Conservation (phyloP, 1,284 basidiomycete genomes). For the Cutaneotrichosporon cutaneum region DNA sequence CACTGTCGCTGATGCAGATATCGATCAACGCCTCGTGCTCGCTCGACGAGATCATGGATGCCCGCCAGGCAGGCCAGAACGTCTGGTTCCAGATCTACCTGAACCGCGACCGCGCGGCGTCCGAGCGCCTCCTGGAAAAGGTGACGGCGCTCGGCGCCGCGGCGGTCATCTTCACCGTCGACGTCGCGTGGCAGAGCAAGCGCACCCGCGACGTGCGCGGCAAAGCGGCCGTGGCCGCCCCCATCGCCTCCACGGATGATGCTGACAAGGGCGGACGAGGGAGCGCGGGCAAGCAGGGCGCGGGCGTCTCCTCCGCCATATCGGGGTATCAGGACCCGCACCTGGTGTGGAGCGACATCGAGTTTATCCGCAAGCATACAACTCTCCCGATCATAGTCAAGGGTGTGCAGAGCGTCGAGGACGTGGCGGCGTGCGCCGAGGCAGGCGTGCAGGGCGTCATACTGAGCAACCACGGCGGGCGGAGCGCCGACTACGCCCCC, state of each 20-base stretch:
- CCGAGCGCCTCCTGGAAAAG: conserved; percentile 62
- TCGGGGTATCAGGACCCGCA: conserved; percentile 57
- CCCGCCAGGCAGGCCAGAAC: conserved; percentile 60
- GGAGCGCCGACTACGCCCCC: conserved; percentile 52
- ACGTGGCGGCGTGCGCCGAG: conserved; percentile 56
- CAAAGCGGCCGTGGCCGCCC: conserved; percentile 35
- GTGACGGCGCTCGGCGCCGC: conserved; percentile 54
- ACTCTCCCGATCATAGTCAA: conserved; percentile 56
- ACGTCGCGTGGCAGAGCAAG: conserved; percentile 82
- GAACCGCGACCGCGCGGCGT: conserved; percentile 66
- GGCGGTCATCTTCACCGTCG: conserved; percentile 89
- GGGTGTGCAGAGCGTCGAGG: conserved; percentile 58
- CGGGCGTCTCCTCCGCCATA: conserved; percentile 54
- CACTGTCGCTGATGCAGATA: conserved; percentile 48
- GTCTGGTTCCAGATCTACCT: conserved; percentile 86
- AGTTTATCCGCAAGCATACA: conserved; percentile 52
- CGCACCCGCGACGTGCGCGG: conserved; percentile 70
- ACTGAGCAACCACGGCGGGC: conserved; percentile 29
- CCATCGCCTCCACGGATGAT: conserved; percentile 2
- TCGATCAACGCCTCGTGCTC: conserved; percentile 83
- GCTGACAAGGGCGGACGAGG: neutral
- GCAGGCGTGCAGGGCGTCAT: conserved; percentile 58
- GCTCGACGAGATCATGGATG: conserved; percentile 56
- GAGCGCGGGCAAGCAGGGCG: conserved; percentile 7
- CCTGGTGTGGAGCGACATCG: conserved; percentile 53